Base-by-base conservation (phyloP, 176 grass and related monocot genomes). In the Puya raimondii region DNA sequence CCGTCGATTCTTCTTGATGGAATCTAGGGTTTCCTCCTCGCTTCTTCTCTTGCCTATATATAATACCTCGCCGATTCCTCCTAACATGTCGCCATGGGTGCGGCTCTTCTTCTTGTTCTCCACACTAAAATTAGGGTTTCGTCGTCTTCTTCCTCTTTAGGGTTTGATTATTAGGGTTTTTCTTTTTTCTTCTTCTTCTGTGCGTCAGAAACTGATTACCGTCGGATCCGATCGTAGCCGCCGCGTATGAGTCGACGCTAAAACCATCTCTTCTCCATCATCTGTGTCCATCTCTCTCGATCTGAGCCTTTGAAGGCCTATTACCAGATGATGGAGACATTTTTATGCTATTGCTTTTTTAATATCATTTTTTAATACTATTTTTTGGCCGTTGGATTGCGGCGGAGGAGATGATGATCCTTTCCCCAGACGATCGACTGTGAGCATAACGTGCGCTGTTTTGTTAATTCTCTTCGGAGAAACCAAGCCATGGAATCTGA, bases 181-280 rank as follows among this genome's bases (percentile, higher is more conserved):
- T 9, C 23, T 50, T 69, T 9, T 50, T 50, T 1, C 23, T 11
- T 9, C 13, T 16, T 47, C 33, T 51, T 1, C 16, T 8, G 10
- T 51, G 67, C 67, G 67, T 69, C 67, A 48, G 23, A 8, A 50
- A 69, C 67, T 69, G 67, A 69, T 69, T 69, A 69, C 67, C 2
- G 3, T 7, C 18, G 48, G 67, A 6, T 12, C 49, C 50, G 4
- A 21, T 51, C 67, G 18, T 69, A 51, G 48, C 67, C n/a, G 48
- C 15, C n/a, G 33, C 16, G 67, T 69, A 69, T 69, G 67, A 69
- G 18, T 69, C 67, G 67, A 25, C 49, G 67, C 67, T 69, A 69
- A 9, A 69, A 7, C 4, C 3, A 51, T 49, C 20, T 23, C 67
- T 25, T 22, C 42, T 51, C 18, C 18, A 12, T 69, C 26, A 25